A percentile compares a stretch with the other conserved stretches of the same genome.
Evolutionary conservation across 139 green algal species (phyloP).

Genomic region (Chlamydomonas sp.): DNA sequence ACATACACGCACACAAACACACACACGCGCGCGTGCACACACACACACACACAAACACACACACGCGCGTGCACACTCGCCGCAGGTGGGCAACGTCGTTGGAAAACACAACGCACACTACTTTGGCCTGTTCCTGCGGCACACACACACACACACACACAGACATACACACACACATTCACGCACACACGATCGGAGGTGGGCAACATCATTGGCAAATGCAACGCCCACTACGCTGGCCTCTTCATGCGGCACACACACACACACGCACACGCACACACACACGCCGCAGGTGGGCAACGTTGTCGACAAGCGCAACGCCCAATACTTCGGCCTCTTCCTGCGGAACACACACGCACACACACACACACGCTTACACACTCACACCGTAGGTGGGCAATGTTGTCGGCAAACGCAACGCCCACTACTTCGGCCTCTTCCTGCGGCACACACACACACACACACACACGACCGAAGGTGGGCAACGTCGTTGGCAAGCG

Average conservation of each 20-base stretch:
- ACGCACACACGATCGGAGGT: too few relatives aligned
- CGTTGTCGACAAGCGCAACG: conserved; percentile 72
- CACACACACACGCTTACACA: too few relatives aligned
- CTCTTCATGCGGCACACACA: background rate
- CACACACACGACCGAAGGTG: background rate
- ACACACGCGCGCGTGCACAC: too few relatives aligned
- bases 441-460: too few relatives aligned
- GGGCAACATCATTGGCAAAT: conserved; percentile 75
- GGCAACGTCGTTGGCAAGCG: background rate
- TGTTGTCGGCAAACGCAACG: conserved; percentile 77
- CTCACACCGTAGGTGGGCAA: conserved; percentile 90
- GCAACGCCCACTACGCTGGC: conserved; percentile 47
- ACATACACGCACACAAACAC: too few relatives aligned
- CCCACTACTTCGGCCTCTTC: conserved; percentile 44
- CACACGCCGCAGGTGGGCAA: conserved; percentile 93
- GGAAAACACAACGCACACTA: conserved; percentile 72
- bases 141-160: too few relatives aligned
- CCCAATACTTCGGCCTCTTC: conserved; percentile 86
- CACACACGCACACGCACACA: conserved; percentile 80
- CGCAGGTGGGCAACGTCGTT: conserved; percentile 79
- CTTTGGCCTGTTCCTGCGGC: conserved; percentile 38
- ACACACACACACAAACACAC: too few relatives aligned
- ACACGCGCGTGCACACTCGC: too few relatives aligned
- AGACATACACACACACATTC: too few relatives aligned
- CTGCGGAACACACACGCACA: too few relatives aligned